Evolutionary conservation across 306 rosid genomes (phyloP).

Genomic region (Gynostemma pentaphyllum): DNA sequence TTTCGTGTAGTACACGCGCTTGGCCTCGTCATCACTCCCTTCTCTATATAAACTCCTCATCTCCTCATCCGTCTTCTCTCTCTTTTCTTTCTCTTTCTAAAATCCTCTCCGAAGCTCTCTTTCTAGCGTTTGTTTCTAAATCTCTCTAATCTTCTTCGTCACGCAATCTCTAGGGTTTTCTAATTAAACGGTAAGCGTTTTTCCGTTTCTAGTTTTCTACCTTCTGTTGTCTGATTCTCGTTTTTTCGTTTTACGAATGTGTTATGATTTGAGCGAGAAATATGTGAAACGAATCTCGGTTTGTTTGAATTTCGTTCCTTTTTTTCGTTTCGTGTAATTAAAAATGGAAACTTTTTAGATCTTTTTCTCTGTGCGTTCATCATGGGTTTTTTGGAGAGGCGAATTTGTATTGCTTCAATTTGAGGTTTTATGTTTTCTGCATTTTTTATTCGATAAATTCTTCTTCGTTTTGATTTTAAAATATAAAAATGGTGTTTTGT

Average conservation of each 20-base stretch:
- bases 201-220: background rate
- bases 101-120: background rate
- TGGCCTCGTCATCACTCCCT: too few relatives aligned
- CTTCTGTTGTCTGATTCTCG: background rate
- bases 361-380: background rate
- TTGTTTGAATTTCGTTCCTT: background rate
- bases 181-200: background rate
- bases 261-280: background rate
- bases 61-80: background rate
- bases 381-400: background rate
- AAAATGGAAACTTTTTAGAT: background rate
- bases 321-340: background rate
- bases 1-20: background rate
- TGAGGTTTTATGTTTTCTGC: background rate
- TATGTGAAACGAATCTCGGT: background rate
- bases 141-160: background rate
- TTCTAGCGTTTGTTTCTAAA: background rate
- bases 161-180: background rate
- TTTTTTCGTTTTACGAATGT: background rate
- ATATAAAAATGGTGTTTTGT: background rate
- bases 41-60: background rate
- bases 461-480: background rate
- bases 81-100: background rate
- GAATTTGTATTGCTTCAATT: background rate
- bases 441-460: background rate